Base-by-base conservation (phyloP, 2,329 filamentous ascomycete species). In the Nigrospora oryzae region DNA sequence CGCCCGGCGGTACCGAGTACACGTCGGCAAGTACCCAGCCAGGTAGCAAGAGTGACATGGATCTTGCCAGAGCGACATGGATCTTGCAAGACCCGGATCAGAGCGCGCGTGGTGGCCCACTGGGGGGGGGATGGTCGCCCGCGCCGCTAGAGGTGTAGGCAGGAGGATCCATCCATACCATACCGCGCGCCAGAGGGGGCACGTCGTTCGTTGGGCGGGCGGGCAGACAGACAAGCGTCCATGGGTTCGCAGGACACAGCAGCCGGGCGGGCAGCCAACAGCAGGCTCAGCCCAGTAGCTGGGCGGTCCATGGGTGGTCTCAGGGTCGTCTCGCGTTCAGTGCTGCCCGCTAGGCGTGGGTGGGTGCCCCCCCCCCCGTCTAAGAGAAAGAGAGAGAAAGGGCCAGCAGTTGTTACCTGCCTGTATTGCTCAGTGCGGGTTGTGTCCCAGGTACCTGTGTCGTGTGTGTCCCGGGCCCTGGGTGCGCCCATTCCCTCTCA, bases 71-170 rank as follows among this genome's bases (percentile, higher is more conserved):
- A 16, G n/a, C 23, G 39, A n/a, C 16, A 17, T 19, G 36, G 16
- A 19, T 19, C 30, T 17, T 30, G 13, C 30, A 34, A 36, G 34
- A 36, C 13, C 16, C 34, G 31, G 31, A 19, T 34, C 39, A 34
- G 19, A 28, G 23, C 23, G 23, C 23, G 39, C 31, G 31, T 41
- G 39, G 16, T 34, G 39, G 39, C 23, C 39, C 39, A 41, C 39
- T 34, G 35, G 19, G 40, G 35, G 19, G 40, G 40, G 35, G 36
- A 42, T 36, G 40, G 40, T 33, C 40, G 40, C n/a, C n/a, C n/a
- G n/a, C n/a, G n/a, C 40, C 40, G 31, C 40, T 42, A 38, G 34
- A 36, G 19, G 19, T 23, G 19, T 23, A 23, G 19, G 19, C 19
- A 23, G 19, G 19, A 23, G 23, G 23, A 28, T 28, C 23, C 23